phyloP scores from a whole-genome alignment of 371 early-diverging fungal genomes.

The Mortierella sp. region DNA sequence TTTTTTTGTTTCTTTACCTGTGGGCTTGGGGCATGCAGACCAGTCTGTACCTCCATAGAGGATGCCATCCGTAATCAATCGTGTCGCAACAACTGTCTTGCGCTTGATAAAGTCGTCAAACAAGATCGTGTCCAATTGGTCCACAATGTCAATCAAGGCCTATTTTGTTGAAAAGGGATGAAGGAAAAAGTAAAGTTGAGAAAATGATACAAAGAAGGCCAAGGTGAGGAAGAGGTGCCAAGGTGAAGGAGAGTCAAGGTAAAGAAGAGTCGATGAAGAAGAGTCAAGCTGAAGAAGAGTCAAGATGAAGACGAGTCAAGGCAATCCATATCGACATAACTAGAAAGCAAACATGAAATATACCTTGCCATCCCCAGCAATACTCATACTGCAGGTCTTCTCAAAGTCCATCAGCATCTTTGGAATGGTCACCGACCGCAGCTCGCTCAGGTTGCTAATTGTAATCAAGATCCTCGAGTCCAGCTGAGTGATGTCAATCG shows the following conservation, averaged over 20 bases:
- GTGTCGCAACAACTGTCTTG: slow-evolving; percentile 74
- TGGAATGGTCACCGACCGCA: slow-evolving; percentile 76
- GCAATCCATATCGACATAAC: too few species aligned
- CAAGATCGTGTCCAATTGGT: slow-evolving; percentile 82
- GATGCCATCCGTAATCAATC: slow-evolving; percentile 84
- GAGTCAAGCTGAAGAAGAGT: too few species aligned
- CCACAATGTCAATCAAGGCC: slow-evolving; percentile 72
- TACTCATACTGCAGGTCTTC: slow-evolving; percentile 70
- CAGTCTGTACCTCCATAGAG: slow-evolving; percentile 90
- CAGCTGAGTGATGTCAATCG: slow-evolving; percentile 45
- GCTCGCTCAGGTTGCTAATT: slow-evolving; percentile 83
- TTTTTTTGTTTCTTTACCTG: slow-evolving; percentile 62
- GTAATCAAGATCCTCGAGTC: slow-evolving; percentile 83
- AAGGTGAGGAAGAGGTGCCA: too few species aligned
- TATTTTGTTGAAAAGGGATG: slow-evolving; percentile 24
- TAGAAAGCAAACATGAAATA: not conserved
- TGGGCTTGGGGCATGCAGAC: slow-evolving; percentile 79
- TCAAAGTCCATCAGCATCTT: slow-evolving; percentile 81
- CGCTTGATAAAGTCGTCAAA: slow-evolving; percentile 89
- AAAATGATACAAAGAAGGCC: not conserved
- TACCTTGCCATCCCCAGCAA: slow-evolving; percentile 79
- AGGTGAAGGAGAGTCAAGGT: too few species aligned
- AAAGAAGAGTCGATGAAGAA: too few species aligned
- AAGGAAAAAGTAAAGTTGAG: not conserved
- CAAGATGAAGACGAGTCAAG: too few species aligned